phyloP scores from a whole-genome alignment of 2,329 filamentous ascomycete genomes.

The Fusarium nelsonii region DNA sequence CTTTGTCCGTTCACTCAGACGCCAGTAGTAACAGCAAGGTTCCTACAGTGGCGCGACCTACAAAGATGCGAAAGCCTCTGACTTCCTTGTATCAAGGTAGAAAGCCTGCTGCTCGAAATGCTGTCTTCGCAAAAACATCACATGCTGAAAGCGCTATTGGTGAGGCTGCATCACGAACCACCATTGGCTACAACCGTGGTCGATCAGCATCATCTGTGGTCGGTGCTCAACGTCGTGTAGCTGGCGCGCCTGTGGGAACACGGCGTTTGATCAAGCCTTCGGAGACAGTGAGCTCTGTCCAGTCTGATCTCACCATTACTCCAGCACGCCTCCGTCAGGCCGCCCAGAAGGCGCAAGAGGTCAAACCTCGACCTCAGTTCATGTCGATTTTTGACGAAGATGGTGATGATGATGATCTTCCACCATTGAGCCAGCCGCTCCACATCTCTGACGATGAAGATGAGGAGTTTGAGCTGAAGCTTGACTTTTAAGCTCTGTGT shows the following conservation, averaged over 20 bases:
- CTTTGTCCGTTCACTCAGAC: constrained; percentile 59
- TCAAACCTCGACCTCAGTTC: constrained; percentile 62
- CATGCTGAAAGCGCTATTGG: constrained; percentile 71
- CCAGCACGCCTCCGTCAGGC: constrained; percentile 55
- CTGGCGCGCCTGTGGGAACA: constrained; percentile 25
- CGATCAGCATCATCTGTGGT: constrained; percentile 66
- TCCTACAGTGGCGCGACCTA: constrained; percentile 18
- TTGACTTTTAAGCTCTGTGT: constrained; percentile 51
- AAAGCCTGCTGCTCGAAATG: constrained; percentile 53
- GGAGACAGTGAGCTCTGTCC: constrained; percentile 23
- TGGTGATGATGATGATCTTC: constrained; percentile 52
- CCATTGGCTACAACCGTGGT: constrained; percentile 87
- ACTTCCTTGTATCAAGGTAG: constrained; percentile 50
- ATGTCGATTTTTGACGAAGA: constrained; percentile 70
- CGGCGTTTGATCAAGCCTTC: constrained; percentile 35
- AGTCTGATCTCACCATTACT: constrained; percentile 60
- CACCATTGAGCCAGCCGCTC: constrained; percentile 44
- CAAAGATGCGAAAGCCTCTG: constrained; percentile 47
- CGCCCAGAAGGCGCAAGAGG: constrained; percentile 38
- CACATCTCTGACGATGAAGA: constrained; percentile 60
- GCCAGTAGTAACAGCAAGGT: constrained; percentile 33
- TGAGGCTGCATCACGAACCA: constrained; percentile 79
- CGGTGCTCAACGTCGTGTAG: constrained; percentile 46
- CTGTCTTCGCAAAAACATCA: constrained; percentile 59
- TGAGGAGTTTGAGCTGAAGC: constrained; percentile 67